Percentiles rank a stretch among this genome's conserved stretches.
phyloP scores from a whole-genome alignment of 2,329 filamentous ascomycete genomes.

The Fusarium napiforme region DNA sequence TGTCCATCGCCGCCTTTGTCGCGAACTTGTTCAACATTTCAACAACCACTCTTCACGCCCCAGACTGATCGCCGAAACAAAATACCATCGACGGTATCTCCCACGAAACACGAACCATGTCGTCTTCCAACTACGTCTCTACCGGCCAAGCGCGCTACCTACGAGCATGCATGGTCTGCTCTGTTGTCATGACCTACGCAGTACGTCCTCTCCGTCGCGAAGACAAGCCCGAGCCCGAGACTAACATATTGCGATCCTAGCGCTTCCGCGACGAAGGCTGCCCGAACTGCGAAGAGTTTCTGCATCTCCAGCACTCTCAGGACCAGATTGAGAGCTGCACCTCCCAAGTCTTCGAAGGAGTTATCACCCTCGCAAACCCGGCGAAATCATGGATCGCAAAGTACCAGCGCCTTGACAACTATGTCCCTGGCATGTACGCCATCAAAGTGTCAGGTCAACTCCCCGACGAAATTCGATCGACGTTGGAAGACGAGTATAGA shows the following conservation, averaged over 20 bases:
- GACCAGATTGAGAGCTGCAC: slow-evolving; percentile 94
- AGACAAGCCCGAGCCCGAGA: not conserved
- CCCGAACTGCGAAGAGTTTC: slow-evolving; percentile 95
- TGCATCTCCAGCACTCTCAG: slow-evolving; percentile 80
- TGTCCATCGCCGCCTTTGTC: slow-evolving; percentile 23
- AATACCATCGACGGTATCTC: not conserved
- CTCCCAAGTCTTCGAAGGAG: slow-evolving; percentile 92
- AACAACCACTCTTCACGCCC: slow-evolving; percentile 8
- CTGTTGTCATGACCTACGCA: slow-evolving; percentile 84
- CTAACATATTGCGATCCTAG: slow-evolving; percentile 54
- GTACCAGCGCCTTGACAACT: slow-evolving; percentile 91
- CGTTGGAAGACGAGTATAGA: slow-evolving; percentile 71
- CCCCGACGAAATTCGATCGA: slow-evolving; percentile 71
- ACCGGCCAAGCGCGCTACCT: slow-evolving; percentile 83
- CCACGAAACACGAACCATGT: slow-evolving; percentile 47
- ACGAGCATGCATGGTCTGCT: slow-evolving; percentile 99
- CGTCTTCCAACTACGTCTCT: slow-evolving; percentile 71
- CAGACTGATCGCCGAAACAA: not conserved
- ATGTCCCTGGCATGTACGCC: slow-evolving; percentile 90
- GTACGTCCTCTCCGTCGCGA: slow-evolving; percentile 58
- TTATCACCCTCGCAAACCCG: slow-evolving; percentile 88
- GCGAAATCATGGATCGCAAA: slow-evolving; percentile 91
- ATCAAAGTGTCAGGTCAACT: slow-evolving; percentile 90
- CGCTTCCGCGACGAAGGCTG: slow-evolving; percentile 90
- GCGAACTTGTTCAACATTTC: slow-evolving; percentile 1